Evolutionary conservation across 1,284 basidiomycete species (phyloP).

Genomic region (Polyporus tsugae): DNA sequence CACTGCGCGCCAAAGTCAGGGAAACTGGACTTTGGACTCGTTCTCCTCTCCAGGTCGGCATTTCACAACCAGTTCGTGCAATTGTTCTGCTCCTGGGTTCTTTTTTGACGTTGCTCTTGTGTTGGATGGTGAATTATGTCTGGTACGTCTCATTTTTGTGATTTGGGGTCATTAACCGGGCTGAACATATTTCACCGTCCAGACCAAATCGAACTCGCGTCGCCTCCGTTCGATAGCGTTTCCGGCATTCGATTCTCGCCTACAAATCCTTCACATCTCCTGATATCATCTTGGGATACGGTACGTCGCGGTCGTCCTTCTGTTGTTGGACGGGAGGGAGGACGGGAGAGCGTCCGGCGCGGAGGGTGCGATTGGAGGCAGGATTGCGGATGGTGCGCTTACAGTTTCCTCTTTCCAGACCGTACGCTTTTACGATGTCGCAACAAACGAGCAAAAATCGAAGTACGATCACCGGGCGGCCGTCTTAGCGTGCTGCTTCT

Average conservation of each 20-base stretch:
- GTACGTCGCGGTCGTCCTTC: slow-evolving; percentile 53
- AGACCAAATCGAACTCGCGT: slow-evolving; percentile 62
- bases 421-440: slow-evolving; percentile 76
- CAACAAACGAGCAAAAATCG: slow-evolving; percentile 68
- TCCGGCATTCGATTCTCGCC: slow-evolving; percentile 87
- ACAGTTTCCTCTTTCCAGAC: slow-evolving; percentile 53
- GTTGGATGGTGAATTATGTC: slow-evolving; percentile 12
- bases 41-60: slow-evolving; percentile 2
- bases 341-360: background rate
- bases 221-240: slow-evolving; percentile 87
- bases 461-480: slow-evolving; percentile 85
- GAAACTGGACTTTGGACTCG: background rate
- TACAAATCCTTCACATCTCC: slow-evolving; percentile 74
- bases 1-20: background rate
- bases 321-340: background rate
- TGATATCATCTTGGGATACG: slow-evolving; percentile 90
- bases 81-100: slow-evolving; percentile 6
- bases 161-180: background rate
- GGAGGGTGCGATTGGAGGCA: background rate
- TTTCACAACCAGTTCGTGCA: slow-evolving; percentile 13
- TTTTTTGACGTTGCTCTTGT: slow-evolving; percentile 14
- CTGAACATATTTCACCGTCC: background rate
- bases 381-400: background rate
- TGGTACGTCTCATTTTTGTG: slow-evolving; percentile 7
- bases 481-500: slow-evolving; percentile 72